These are phyloP conservation scores for Retiboletus flavoniger DNA, from an alignment of 1,284 basidiomycete genomes.

Conservation along the genomic window DNA sequence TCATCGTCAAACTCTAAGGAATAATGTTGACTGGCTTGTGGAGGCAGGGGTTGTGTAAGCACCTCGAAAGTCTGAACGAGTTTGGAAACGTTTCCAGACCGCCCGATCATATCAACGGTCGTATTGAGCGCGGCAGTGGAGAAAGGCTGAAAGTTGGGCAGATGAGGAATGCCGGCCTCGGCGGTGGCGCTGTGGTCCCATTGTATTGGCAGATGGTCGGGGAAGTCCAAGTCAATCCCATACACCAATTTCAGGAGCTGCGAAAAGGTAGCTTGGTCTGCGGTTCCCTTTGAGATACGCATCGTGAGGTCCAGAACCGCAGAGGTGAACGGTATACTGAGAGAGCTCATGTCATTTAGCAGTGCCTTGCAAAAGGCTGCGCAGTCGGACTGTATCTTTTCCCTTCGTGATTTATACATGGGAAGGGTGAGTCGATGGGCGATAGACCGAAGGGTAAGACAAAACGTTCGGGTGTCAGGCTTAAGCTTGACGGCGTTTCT, in stretches of 20 bases:
- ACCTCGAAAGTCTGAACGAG: slow-evolving; percentile 75
- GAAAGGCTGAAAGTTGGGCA: slow-evolving; percentile 45
- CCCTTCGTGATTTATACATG: slow-evolving; percentile 37
- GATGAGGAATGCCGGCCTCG: slow-evolving; percentile 23
- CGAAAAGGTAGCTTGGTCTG: slow-evolving; percentile 53
- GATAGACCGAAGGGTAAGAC: slow-evolving; percentile 63
- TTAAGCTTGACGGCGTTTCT: slow-evolving; percentile 38
- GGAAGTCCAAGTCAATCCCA: slow-evolving; percentile 69
- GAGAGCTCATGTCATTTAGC: slow-evolving; percentile 54
- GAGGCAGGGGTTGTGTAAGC: slow-evolving; percentile 64
- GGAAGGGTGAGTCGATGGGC: slow-evolving; percentile 64
- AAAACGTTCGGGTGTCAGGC: slow-evolving; percentile 56
- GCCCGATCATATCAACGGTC: slow-evolving; percentile 66
- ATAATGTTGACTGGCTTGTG: slow-evolving; percentile 42
- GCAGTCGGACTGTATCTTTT: slow-evolving; percentile 40
- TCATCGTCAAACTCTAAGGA: slow-evolving; percentile 60
- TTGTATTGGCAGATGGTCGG: slow-evolving; percentile 47
- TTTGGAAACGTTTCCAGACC: slow-evolving; percentile 55
- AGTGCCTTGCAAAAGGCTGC: slow-evolving; percentile 49
- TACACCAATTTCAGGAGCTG: slow-evolving; percentile 62
- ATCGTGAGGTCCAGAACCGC: slow-evolving; percentile 62
- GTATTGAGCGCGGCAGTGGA: slow-evolving; percentile 71
- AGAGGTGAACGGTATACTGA: slow-evolving; percentile 49
- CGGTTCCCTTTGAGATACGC: slow-evolving; percentile 65
- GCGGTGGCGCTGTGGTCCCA: slow-evolving; percentile 10